Conservation (phyloP, 1,139 yeast genomes). For the Candida freyschussii region DNA sequence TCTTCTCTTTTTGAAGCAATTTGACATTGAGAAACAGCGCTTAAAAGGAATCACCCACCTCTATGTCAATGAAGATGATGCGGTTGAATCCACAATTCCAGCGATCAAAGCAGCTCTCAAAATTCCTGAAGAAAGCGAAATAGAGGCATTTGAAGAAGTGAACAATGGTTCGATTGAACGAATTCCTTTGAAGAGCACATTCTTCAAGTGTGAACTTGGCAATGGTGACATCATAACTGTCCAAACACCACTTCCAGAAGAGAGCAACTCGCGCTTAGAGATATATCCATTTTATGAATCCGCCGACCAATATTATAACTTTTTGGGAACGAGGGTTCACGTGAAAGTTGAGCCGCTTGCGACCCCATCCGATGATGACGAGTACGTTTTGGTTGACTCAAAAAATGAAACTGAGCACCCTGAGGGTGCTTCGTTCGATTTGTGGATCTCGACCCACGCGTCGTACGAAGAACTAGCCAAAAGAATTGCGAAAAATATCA, state of each 20-base stretch:
- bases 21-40: slow-evolving; percentile 52
- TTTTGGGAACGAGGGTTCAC: slow-evolving; percentile 61
- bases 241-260: slow-evolving; percentile 30
- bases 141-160: slow-evolving; percentile 65
- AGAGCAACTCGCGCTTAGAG: slow-evolving; percentile 20
- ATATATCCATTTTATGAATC: slow-evolving; percentile 29
- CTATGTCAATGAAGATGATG: slow-evolving; percentile 47
- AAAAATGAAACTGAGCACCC: slow-evolving; percentile 20
- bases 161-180: slow-evolving; percentile 57
- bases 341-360: slow-evolving; percentile 49
- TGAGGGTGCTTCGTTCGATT: slow-evolving; percentile 35
- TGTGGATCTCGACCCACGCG: slow-evolving; percentile 67
- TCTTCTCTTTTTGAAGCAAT: slow-evolving; percentile 63
- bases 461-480: slow-evolving; percentile 55
- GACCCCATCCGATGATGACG: slow-evolving; percentile 46
- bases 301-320: slow-evolving; percentile 55
- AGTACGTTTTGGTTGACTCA: slow-evolving; percentile 36
- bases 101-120: slow-evolving; percentile 42
- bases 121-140: slow-evolving; percentile 35
- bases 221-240: slow-evolving; percentile 78
- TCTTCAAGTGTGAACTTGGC: slow-evolving; percentile 61
- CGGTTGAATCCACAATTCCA: slow-evolving; percentile 41
- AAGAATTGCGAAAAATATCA: slow-evolving; percentile 49
- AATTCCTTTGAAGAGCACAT: slow-evolving; percentile 30
- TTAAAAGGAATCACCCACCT: slow-evolving; percentile 61